Evolutionary conservation across 2,329 filamentous ascomycete genomes (phyloP).

Genomic region (Delphinella strobiligena): DNA sequence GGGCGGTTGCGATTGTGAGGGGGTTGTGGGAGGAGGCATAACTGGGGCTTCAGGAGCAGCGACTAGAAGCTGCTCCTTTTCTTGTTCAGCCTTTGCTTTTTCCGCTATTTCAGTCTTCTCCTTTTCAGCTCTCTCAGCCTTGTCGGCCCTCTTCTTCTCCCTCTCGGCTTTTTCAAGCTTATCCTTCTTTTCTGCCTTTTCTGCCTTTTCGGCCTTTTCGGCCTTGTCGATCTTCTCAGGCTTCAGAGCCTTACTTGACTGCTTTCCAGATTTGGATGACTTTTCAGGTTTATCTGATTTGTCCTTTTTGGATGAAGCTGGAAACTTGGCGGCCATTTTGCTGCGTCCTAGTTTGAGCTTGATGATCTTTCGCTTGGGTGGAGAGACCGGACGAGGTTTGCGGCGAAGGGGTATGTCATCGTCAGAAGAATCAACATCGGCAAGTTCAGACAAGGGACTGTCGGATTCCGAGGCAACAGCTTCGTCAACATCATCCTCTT

Average conservation of each 20-base stretch:
- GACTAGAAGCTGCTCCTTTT: not conserved
- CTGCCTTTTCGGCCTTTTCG: conserved; percentile 1
- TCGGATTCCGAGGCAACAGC: conserved; percentile 7
- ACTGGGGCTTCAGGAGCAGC: not conserved
- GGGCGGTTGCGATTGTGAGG: not conserved
- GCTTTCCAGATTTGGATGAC: conserved; percentile 11
- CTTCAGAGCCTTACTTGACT: conserved; percentile 1
- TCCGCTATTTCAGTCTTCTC: conserved; percentile 11
- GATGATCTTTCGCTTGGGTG: conserved; percentile 8
- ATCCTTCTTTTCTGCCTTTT: conserved; percentile 4
- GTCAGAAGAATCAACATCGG: conserved; percentile 32
- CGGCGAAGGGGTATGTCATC: conserved; percentile 9
- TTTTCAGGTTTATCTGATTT: conserved; percentile 10
- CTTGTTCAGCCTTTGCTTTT: conserved; percentile 4
- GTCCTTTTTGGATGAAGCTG: conserved; percentile 16
- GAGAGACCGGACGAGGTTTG: conserved; percentile 7
- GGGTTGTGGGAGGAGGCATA: conserved; percentile 5
- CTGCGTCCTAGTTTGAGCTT: conserved; percentile 17
- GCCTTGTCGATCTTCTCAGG: conserved; percentile 7
- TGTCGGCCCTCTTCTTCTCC: conserved; percentile 10
- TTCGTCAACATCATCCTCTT: conserved; percentile 41
- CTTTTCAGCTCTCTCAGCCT: conserved; percentile 11
- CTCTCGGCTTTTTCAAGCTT: conserved; percentile 10
- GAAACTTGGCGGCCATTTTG: not conserved
- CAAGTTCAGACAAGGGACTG: conserved; percentile 9